A percentile compares a stretch with the other conserved stretches of the same genome.
phyloP scores from a whole-genome alignment of 129 eudicot genomes.

The Lactuca sativa region DNA sequence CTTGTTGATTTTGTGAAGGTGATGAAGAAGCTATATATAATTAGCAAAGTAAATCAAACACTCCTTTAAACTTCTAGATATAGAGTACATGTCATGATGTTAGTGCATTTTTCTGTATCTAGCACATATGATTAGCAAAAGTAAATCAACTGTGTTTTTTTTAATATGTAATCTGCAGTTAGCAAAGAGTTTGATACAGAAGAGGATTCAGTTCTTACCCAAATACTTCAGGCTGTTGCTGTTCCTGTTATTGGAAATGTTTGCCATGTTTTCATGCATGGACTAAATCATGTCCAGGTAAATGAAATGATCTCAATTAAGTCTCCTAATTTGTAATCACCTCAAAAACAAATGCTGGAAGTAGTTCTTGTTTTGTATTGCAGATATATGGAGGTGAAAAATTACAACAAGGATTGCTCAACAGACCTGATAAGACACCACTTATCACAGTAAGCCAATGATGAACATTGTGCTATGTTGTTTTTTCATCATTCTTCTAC shows the following conservation, averaged over 20 bases:
- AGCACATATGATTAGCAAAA: background rate
- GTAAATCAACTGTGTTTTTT: background rate
- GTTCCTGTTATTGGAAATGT: conserved; percentile 82
- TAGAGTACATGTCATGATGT: too few relatives aligned
- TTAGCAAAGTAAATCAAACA: too few relatives aligned
- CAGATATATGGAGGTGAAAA: conserved; percentile 86
- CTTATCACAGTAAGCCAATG: conserved; percentile 57
- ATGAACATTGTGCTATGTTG: background rate
- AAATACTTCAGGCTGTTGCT: conserved; percentile 76
- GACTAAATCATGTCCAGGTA: conserved; percentile 78
- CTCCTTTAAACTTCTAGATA: too few relatives aligned
- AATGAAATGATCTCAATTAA: background rate
- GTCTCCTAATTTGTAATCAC: background rate
- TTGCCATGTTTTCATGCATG: conserved; percentile 90
- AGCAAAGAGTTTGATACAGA: conserved; percentile 50
- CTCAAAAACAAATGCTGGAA: background rate
- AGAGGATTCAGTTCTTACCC: conserved; percentile 60
- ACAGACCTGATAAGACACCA: conserved; percentile 55
- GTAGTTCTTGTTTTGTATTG: background rate
- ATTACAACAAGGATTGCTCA: conserved; percentile 45
- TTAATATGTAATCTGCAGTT: conserved; percentile 35
- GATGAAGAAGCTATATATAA: too few relatives aligned
- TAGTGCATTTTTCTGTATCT: too few relatives aligned
- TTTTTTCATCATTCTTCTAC: background rate
- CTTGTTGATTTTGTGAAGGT: too few relatives aligned